Evolutionary conservation across 1,284 basidiomycete genomes (phyloP).

Genomic region (Grifola frondosa): DNA sequence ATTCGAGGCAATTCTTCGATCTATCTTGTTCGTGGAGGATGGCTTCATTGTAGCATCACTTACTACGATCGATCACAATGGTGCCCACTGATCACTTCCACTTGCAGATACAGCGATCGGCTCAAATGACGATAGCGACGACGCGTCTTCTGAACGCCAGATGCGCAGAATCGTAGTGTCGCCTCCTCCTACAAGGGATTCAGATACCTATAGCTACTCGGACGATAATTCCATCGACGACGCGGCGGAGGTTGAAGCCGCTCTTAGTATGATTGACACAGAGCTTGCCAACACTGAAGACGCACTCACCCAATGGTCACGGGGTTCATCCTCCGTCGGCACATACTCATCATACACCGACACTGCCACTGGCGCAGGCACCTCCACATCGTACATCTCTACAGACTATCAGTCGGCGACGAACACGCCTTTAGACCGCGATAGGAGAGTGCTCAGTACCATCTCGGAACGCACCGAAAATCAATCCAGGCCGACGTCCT

Average conservation of each 20-base stretch:
- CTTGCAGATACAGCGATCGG: slow-evolving; percentile 33
- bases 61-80: slow-evolving; percentile 6
- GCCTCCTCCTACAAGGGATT: slow-evolving; percentile 32
- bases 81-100: not conserved
- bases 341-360: slow-evolving; percentile 20
- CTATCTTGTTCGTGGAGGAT: not conserved
- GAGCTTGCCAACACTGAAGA: slow-evolving; percentile 64
- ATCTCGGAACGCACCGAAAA: slow-evolving; percentile 43
- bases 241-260: slow-evolving; percentile 61
- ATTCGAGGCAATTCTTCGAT: slow-evolving; percentile 19
- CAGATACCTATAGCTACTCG: slow-evolving; percentile 36
- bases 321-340: slow-evolving; percentile 26
- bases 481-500: slow-evolving; percentile 34
- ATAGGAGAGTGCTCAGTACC: slow-evolving; percentile 34
- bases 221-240: slow-evolving; percentile 48
- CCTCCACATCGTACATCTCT: slow-evolving; percentile 18
- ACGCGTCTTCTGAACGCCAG: slow-evolving; percentile 34
- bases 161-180: slow-evolving; percentile 45
- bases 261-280: slow-evolving; percentile 61
- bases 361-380: slow-evolving; percentile 14
- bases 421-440: slow-evolving; percentile 22
- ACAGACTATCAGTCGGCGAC: slow-evolving; percentile 20
- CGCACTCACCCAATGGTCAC: slow-evolving; percentile 58
- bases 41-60: not conserved
- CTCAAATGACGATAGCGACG: slow-evolving; percentile 41